Evolutionary conservation across 768 basidiomycete species (phyloP), one percentile per base, ranked within the genome.

Genomic region (Lenzites betulinus): DNA sequence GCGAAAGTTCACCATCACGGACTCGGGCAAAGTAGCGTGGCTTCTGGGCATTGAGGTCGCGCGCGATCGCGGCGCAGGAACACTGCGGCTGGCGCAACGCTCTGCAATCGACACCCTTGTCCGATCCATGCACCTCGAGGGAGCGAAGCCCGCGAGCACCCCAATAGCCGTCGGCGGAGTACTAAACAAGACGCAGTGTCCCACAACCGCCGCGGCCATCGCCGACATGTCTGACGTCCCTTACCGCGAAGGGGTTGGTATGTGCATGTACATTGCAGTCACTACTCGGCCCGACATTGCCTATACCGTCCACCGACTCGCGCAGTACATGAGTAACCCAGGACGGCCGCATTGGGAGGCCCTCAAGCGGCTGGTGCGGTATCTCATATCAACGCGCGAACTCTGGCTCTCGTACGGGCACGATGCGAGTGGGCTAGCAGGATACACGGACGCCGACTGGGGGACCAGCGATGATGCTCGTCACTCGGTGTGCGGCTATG

Each of bases 341-440:
- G 58, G 30, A 0, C 36, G 25, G 6, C 33, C 25, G 3, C 72
- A 75, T 55, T 69, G 65, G 63, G 54, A 61, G 20, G 69, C 65
- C 23, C 54, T 58, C 16, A 65, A 65, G 26, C 70, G 67, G 46
- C 53, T 71, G 12, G 41, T 69, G 18, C 62, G 65, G 2, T 76
- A 74, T 60, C 58, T 76, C 41, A 60, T 64, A 30, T 68, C 64
- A 12, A 75, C 73, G 0, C 43, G 22, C 1, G 65, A 65, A 26
- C 62, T 63, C 49, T 58, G 60, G 30, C 25, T 28, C 26, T 38
- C 26, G 20, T 51, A 42, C 51, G 12, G 42, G 1, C 33, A 54
- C 12, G 28, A 39, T 1, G 41, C 18, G 43, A 33, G 4, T 5
- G 43, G 35, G 9, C 38, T 33, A 1, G 20, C 33, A 1, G 63